These are phyloP conservation scores for Colletotrichum cereale DNA, from an alignment of 2,329 filamentous ascomycete species.

Conservation along the genomic window DNA sequence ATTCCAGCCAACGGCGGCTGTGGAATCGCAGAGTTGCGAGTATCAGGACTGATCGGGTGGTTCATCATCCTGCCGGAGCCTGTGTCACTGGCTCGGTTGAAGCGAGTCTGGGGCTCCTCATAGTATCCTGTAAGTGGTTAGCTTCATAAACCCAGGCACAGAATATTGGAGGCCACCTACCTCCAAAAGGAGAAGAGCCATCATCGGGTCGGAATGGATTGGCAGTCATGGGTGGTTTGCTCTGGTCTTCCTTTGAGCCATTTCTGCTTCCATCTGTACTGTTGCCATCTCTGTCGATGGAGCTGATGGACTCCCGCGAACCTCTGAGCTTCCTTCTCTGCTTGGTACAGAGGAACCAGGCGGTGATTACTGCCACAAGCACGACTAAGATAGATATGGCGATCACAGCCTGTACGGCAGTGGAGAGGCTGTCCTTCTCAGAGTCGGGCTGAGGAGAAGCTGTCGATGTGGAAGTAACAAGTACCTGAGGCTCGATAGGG, in stretches of 20 bases:
- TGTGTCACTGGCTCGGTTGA: constrained; percentile 29
- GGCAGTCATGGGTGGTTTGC: constrained; percentile 44
- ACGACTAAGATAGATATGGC: constrained; percentile 25
- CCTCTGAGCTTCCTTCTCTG: constrained; percentile 32
- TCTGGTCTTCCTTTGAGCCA: constrained; percentile 46
- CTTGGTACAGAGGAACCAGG: constrained; percentile 41
- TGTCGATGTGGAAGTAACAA: constrained; percentile 15
- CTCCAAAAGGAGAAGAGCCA: constrained; percentile 60
- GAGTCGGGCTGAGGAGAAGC: neutral
- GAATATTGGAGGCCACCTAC: constrained; percentile 46
- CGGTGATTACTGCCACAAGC: constrained; percentile 34
- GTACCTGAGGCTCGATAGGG: neutral
- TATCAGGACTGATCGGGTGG: constrained; percentile 29
- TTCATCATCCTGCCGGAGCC: constrained; percentile 38
- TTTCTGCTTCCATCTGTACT: constrained; percentile 39
- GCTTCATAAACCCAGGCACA: neutral
- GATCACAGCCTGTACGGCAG: constrained; percentile 22
- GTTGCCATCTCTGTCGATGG: constrained; percentile 28
- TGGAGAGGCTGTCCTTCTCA: constrained; percentile 1
- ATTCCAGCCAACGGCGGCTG: neutral
- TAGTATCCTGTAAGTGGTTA: constrained; percentile 35
- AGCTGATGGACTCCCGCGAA: constrained; percentile 22
- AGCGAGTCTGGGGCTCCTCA: constrained; percentile 38
- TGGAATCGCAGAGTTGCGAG: constrained; percentile 6
- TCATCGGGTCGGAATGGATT: constrained; percentile 49